A percentile compares a stretch with the other conserved stretches of the same genome.
phyloP scores from a whole-genome alignment of 2,329 filamentous ascomycete genomes.

The Chlorencoelia australis region DNA sequence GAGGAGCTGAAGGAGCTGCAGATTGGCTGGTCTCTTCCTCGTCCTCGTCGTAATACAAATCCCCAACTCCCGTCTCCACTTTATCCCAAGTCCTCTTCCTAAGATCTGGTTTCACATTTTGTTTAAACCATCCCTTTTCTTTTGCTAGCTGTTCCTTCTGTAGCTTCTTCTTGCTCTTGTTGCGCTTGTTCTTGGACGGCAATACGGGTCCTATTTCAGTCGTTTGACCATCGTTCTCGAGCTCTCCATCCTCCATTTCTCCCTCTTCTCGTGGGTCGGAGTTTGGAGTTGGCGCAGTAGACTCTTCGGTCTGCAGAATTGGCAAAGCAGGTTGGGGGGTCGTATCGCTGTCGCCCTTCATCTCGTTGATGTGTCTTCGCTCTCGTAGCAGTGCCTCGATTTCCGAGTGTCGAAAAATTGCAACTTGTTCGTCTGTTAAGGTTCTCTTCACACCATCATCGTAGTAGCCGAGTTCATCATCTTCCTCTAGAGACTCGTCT shows the following conservation, averaged over 20 bases:
- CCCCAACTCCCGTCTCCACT: slow-evolving; percentile 50
- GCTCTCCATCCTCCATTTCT: slow-evolving; percentile 13
- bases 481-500: slow-evolving; percentile 34
- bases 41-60: slow-evolving; percentile 48
- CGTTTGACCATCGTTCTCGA: slow-evolving; percentile 11
- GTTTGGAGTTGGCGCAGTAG: background rate
- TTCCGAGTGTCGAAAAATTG: slow-evolving; percentile 84
- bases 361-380: slow-evolving; percentile 26
- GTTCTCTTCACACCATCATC: slow-evolving; percentile 79
- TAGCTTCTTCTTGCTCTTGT: slow-evolving; percentile 15
- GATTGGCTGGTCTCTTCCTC: slow-evolving; percentile 17
- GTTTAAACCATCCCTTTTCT: slow-evolving; percentile 27
- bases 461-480: slow-evolving; percentile 73
- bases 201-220: slow-evolving; percentile 6
- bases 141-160: slow-evolving; percentile 15
- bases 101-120: slow-evolving; percentile 45
- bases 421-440: slow-evolving; percentile 82
- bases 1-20: slow-evolving; percentile 25
- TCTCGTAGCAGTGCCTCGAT: slow-evolving; percentile 59
- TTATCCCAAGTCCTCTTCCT: slow-evolving; percentile 59
- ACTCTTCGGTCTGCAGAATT: no score
- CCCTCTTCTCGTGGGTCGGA: background rate
- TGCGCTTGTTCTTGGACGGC: slow-evolving; percentile 3
- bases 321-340: background rate
- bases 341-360: slow-evolving; percentile 7